A percentile compares a stretch with the other conserved stretches of the same genome.
Conservation (phyloP, 345 rosid species). For the Aquilaria yunnanensis region DNA sequence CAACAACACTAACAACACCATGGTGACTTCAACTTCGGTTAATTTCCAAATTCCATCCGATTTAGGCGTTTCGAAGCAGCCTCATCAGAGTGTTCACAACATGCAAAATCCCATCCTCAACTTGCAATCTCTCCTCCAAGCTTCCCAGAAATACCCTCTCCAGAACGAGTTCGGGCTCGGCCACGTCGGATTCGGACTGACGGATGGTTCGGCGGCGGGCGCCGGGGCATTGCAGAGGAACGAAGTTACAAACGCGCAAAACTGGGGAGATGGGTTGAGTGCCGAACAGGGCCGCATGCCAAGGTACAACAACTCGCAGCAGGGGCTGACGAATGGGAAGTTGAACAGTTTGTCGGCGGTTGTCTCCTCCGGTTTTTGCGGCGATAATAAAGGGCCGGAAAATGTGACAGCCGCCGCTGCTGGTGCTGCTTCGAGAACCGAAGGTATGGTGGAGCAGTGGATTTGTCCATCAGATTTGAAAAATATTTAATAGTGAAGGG, state of each 20-base stretch:
- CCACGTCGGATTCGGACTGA: too few species aligned
- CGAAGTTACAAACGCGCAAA: slow-evolving; percentile 7
- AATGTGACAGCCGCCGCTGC: slow-evolving; percentile 13
- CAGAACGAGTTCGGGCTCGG: slow-evolving; percentile 39
- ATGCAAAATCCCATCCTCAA: slow-evolving; percentile 51
- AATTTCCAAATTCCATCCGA: slow-evolving; percentile 27
- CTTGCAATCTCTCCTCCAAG: slow-evolving; percentile 59
- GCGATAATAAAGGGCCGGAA: slow-evolving; percentile 25
- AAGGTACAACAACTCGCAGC: slow-evolving; percentile 25
- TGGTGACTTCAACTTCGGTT: slow-evolving; percentile 19
- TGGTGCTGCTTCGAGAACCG: slow-evolving; percentile 22
- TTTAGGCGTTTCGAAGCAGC: slow-evolving; percentile 20
- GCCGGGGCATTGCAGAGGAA: slow-evolving; percentile 22
- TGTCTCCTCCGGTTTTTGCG: slow-evolving; percentile 28
- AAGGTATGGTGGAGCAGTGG: slow-evolving; percentile 83
- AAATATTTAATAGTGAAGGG: neutral
- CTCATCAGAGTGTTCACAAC: slow-evolving; percentile 31
- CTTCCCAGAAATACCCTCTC: slow-evolving; percentile 34
- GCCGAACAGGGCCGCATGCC: slow-evolving; percentile 24
- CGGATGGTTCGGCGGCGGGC: neutral
- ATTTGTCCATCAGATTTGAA: slow-evolving; percentile 75
- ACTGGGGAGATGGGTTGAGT: slow-evolving; percentile 18
- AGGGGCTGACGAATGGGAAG: slow-evolving; percentile 25
- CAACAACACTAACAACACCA: slow-evolving; percentile 9
- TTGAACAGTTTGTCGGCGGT: slow-evolving; percentile 14